Conservation (phyloP, 768 basidiomycete genomes). For the Saitozyma sp. region DNA sequence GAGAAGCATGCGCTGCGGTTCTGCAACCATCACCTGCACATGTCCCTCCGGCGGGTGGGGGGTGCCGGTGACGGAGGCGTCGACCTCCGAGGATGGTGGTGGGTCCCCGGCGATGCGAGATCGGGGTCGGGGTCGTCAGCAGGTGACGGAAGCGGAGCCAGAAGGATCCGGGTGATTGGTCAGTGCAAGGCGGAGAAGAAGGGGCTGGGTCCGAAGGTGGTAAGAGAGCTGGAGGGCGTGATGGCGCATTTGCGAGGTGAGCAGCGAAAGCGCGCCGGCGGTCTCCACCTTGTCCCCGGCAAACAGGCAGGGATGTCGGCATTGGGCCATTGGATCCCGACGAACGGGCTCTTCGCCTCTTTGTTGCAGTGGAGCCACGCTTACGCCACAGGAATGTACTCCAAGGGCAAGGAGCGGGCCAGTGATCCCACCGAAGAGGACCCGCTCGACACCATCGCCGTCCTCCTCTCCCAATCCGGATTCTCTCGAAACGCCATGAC, state of each 20-base stretch:
- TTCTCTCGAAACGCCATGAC: conserved; percentile 72
- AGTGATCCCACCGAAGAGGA: neutral
- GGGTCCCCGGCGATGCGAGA: conserved; percentile 58
- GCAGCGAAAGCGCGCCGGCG: conserved; percentile 16
- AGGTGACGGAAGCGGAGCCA: conserved; percentile 13
- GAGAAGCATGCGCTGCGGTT: conserved; percentile 68
- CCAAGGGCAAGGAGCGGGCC: neutral
- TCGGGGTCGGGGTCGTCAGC: conserved; percentile 1
- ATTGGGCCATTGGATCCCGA: neutral
- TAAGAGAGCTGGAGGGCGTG: conserved; percentile 92
- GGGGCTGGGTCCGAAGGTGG: conserved; percentile 72
- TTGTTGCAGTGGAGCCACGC: neutral
- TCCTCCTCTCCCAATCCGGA: conserved; percentile 75
- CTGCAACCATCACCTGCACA: conserved; percentile 68
- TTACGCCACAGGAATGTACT: too few species aligned
- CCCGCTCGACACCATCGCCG: conserved; percentile 58
- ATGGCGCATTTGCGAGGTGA: conserved; percentile 28
- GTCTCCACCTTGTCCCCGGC: too few species aligned
- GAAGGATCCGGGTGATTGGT: conserved; percentile 71
- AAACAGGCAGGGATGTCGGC: too few species aligned
- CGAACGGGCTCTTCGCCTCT: conserved; percentile 2
- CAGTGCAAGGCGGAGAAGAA: conserved; percentile 92
- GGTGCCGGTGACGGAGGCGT: conserved; percentile 88
- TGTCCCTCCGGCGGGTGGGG: conserved; percentile 76
- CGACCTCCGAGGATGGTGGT: conserved; percentile 92